Conservation (phyloP, 2,329 filamentous ascomycete species). For the Fusarium tjaetaba region DNA sequence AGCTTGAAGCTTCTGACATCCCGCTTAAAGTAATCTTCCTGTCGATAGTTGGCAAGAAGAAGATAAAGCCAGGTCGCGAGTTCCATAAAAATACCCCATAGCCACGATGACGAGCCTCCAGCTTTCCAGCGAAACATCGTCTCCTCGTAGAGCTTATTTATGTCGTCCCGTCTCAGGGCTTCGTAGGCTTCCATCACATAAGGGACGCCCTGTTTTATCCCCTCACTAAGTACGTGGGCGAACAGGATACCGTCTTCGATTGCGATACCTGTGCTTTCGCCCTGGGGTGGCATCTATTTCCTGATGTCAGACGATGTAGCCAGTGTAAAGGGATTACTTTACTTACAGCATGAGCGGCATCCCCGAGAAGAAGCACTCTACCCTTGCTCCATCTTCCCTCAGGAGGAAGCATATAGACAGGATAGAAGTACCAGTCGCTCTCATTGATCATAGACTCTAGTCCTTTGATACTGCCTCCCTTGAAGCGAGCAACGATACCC, state of each 20-base stretch:
- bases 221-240: not conserved
- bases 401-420: not conserved
- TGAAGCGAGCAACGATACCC: fast-evolving
- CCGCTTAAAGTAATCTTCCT: not conserved
- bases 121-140: not conserved
- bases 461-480: fast-evolving
- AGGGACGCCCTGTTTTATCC: fast-evolving
- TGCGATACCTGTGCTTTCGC: not conserved
- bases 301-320: fast-evolving
- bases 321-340: fast-evolving
- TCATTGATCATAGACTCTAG: fast-evolving
- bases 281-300: not conserved
- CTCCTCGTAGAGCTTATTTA: not conserved
- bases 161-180: fast-evolving
- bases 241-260: not conserved
- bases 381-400: not conserved
- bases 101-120: not conserved
- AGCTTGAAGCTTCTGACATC: not conserved
- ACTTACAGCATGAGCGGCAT: not conserved
- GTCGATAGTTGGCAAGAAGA: not conserved
- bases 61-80: not conserved
- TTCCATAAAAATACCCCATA: not conserved
- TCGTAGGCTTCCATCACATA: not conserved
- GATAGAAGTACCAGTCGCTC: not conserved
- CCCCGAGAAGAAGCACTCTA: not conserved